Conservation (phyloP, 1,284 basidiomycete genomes). For the Papiliotrema laurentii region DNA sequence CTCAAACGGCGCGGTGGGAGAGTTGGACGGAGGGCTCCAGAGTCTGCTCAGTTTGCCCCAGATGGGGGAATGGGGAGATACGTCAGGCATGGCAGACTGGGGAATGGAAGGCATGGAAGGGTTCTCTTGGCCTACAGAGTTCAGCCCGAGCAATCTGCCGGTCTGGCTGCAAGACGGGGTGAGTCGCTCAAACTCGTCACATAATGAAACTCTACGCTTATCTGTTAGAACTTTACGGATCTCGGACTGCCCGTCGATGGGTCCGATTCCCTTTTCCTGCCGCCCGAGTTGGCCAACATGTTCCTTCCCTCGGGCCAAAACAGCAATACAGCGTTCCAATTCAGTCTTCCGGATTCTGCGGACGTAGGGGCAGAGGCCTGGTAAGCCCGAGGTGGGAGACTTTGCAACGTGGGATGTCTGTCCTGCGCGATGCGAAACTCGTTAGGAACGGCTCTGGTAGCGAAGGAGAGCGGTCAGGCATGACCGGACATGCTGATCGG, state of each 20-base stretch:
- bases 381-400: slow-evolving; percentile 24
- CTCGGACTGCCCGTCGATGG: slow-evolving; percentile 83
- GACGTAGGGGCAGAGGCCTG: slow-evolving; percentile 47
- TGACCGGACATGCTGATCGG: too few species aligned
- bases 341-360: slow-evolving; percentile 38
- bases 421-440: too few species aligned
- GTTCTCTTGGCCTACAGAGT: slow-evolving; percentile 66
- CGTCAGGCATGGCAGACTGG: slow-evolving; percentile 48
- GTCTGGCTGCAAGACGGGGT: slow-evolving; percentile 59
- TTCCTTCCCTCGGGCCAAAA: slow-evolving; percentile 39
- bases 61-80: slow-evolving; percentile 13
- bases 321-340: slow-evolving; percentile 30
- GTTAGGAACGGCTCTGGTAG: too few species aligned
- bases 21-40: slow-evolving; percentile 35
- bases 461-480: too few species aligned
- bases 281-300: slow-evolving; percentile 48
- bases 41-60: slow-evolving; percentile 35
- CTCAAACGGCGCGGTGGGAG: slow-evolving; percentile 10
- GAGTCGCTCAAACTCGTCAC: slow-evolving; percentile 46
- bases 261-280: slow-evolving; percentile 80
- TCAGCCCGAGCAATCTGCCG: slow-evolving; percentile 41
- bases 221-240: slow-evolving; percentile 68
- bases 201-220: background rate
- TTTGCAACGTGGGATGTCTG: too few species aligned
- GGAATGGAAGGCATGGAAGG: slow-evolving; percentile 66